Evolutionary conservation across 2,329 filamentous ascomycete genomes (phyloP).

Genomic region (Trichophyton benhamiae): DNA sequence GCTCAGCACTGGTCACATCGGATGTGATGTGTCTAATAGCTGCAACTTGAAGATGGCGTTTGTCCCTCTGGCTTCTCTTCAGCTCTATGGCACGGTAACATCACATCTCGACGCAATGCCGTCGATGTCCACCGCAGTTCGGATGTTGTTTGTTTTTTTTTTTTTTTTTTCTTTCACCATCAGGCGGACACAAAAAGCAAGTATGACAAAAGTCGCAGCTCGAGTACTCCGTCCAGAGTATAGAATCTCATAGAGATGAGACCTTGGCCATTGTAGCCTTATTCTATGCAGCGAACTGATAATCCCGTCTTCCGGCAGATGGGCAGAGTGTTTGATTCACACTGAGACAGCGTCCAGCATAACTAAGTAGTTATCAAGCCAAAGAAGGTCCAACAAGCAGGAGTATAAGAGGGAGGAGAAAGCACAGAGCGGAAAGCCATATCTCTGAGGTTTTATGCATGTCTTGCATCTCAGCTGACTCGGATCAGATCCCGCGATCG

Average conservation of each 20-base stretch:
- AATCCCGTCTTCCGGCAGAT: background rate
- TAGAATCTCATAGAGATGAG: background rate
- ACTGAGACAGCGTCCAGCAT: background rate
- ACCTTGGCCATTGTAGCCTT: background rate
- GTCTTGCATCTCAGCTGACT: conserved; percentile 1
- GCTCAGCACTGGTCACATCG: background rate
- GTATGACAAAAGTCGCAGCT: background rate
- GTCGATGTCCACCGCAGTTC: background rate
- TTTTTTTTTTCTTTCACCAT: background rate
- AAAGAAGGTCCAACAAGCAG: background rate
- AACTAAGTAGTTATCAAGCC: background rate
- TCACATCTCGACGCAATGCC: background rate
- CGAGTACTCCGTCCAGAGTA: background rate
- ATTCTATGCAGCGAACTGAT: background rate
- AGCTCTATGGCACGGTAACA: background rate
- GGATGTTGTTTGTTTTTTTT: background rate
- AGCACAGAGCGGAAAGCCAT: background rate
- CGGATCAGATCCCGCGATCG: conserved; percentile 3
- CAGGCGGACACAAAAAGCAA: conserved; percentile 3
- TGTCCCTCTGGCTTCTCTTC: background rate
- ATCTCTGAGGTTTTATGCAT: background rate
- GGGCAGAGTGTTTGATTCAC: background rate
- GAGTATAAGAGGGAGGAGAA: background rate
- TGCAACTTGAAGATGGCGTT: background rate
- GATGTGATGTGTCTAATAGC: background rate